Evolutionary conservation across 768 basidiomycete genomes (phyloP).

Genomic region (Boletus reticuloceps): DNA sequence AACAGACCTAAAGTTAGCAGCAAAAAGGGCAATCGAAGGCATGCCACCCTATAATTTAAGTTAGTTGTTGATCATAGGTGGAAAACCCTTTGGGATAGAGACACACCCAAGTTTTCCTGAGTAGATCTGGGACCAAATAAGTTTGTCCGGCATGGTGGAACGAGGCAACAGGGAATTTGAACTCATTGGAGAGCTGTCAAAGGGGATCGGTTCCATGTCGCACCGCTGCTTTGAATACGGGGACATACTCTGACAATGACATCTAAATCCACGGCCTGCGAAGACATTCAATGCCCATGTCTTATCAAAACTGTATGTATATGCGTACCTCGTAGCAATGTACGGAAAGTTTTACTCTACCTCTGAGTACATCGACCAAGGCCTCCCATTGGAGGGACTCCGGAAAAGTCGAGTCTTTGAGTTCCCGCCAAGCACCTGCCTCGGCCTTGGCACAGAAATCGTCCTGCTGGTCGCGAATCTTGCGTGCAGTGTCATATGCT

Average conservation of each 20-base stretch:
- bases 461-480: constrained; percentile 68
- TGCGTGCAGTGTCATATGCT: constrained; percentile 75
- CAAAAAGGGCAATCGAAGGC: constrained; percentile 80
- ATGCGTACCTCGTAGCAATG: constrained; percentile 38
- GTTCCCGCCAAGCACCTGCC: constrained; percentile 37
- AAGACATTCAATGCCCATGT: not conserved
- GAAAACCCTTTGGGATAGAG: not conserved
- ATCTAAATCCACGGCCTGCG: constrained; percentile 67
- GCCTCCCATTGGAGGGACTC: constrained; percentile 75
- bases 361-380: constrained; percentile 73
- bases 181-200: constrained; percentile 73
- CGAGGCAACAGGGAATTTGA: constrained; percentile 73
- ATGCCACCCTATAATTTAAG: constrained; percentile 46
- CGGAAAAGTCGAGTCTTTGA: constrained; percentile 42
- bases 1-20: constrained; percentile 42
- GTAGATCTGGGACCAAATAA: constrained; percentile 73
- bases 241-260: constrained; percentile 60
- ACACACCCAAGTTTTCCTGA: constrained; percentile 66
- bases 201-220: not conserved
- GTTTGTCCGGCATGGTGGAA: constrained; percentile 83
- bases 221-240: not conserved
- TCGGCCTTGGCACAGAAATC: constrained; percentile 65
- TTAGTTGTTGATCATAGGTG: not conserved
- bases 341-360: constrained; percentile 54
- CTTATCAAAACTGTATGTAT: not conserved